Conservation (phyloP, 148 eudicot species). For the Rhododendron ovatum region DNA sequence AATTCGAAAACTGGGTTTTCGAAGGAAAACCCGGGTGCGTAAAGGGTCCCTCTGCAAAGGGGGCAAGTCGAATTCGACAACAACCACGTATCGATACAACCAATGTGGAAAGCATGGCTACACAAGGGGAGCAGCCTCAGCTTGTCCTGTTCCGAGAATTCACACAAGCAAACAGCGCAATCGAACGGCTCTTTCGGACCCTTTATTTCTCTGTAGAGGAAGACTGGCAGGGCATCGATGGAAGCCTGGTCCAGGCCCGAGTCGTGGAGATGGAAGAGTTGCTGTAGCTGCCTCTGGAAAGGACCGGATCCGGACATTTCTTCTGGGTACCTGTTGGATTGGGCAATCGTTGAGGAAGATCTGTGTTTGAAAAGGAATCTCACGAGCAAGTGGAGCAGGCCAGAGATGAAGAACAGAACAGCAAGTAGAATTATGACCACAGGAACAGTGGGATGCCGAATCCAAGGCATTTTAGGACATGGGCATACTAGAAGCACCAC, state of each 20-base stretch:
- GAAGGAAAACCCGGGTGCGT: slow-evolving; percentile 43
- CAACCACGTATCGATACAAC: slow-evolving; percentile 91
- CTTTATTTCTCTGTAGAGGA: slow-evolving; percentile 58
- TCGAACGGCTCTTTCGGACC: slow-evolving; percentile 83
- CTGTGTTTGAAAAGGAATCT: slow-evolving; percentile 47
- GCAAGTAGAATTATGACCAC: slow-evolving; percentile 50
- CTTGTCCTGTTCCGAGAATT: slow-evolving; percentile 60
- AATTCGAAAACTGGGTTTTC: slow-evolving; percentile 66
- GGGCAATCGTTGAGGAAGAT: slow-evolving; percentile 34
- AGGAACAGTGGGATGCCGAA: slow-evolving; percentile 22
- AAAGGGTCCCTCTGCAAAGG: slow-evolving; percentile 77
- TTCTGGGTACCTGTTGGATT: slow-evolving; percentile 41
- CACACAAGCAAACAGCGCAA: slow-evolving; percentile 86
- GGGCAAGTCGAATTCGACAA: slow-evolving; percentile 85
- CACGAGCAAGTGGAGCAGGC: slow-evolving; percentile 46
- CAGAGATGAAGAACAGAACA: slow-evolving; percentile 50
- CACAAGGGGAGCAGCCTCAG: slow-evolving; percentile 73
- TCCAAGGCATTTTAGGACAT: slow-evolving; percentile 26
- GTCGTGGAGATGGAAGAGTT: slow-evolving; percentile 72
- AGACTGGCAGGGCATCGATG: slow-evolving; percentile 82
- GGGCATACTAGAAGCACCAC: slow-evolving; percentile 12
- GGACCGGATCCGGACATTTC: slow-evolving; percentile 42
- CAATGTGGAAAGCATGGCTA: slow-evolving; percentile 88
- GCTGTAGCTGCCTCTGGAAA: slow-evolving; percentile 61
- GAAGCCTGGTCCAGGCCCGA: slow-evolving; percentile 79